Evolutionary conservation across 2,329 filamentous ascomycete genomes (phyloP).

Genomic region (Penicillium concentricum): DNA sequence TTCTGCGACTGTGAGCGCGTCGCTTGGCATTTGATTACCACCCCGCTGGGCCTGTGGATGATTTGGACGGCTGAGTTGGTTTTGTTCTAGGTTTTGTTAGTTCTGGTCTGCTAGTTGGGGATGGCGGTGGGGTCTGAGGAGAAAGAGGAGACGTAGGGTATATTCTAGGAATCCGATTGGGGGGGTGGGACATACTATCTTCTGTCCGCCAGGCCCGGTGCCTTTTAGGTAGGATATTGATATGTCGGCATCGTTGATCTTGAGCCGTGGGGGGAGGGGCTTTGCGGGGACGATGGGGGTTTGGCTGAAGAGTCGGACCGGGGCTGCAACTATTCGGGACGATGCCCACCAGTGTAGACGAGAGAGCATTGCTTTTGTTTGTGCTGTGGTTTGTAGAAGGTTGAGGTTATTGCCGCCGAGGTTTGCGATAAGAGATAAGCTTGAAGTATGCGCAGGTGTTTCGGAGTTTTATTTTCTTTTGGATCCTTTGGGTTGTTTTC

Average conservation of each 20-base stretch:
- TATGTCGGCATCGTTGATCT: slow-evolving; percentile 74
- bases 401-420: not conserved
- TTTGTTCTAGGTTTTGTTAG: slow-evolving; percentile 66
- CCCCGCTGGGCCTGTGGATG: slow-evolving; percentile 82
- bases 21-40: slow-evolving; percentile 91
- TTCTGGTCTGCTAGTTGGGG: not conserved
- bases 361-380: slow-evolving; percentile 9
- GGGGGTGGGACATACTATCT: slow-evolving; percentile 64
- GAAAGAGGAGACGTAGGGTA: not conserved
- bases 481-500: not conserved
- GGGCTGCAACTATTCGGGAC: not conserved
- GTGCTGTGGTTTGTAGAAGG: not conserved
- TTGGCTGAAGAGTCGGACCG: slow-evolving; percentile 24
- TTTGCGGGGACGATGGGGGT: slow-evolving; percentile 43
- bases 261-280: slow-evolving; percentile 72
- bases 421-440: slow-evolving; percentile 19
- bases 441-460: not conserved
- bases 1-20: slow-evolving; percentile 87
- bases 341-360: not conserved
- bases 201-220: slow-evolving; percentile 89
- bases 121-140: not conserved
- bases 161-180: not conserved
- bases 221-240: slow-evolving; percentile 86
- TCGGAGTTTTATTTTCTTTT: not conserved
- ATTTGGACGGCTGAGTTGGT: slow-evolving; percentile 93